Percentiles rank a stretch among this genome's conserved stretches.
Conservation (phyloP, 768 basidiomycete species). For the Kwoniella heveanensis region DNA sequence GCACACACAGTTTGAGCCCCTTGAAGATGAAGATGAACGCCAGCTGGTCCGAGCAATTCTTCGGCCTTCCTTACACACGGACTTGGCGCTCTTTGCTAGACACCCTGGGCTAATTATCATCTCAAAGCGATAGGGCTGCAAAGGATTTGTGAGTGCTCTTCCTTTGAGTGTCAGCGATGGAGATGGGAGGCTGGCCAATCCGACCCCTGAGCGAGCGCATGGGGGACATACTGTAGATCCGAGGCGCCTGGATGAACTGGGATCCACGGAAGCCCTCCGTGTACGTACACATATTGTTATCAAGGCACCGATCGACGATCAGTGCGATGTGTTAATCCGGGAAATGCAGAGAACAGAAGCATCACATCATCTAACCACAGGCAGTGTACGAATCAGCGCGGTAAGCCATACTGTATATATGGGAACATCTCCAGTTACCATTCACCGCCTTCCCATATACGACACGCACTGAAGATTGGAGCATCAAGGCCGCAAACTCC, state of each 20-base stretch:
- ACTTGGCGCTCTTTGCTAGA: neutral
- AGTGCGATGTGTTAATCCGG: neutral
- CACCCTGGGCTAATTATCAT: neutral
- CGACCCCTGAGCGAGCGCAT: neutral
- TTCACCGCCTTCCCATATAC: too few relatives aligned
- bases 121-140: neutral
- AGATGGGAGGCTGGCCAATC: neutral
- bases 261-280: too few relatives aligned
- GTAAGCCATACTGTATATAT: too few relatives aligned
- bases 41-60: neutral
- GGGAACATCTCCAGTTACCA: too few relatives aligned
- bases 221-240: too few relatives aligned
- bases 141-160: too few relatives aligned
- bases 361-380: too few relatives aligned
- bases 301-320: neutral
- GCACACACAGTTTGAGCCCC: slow-evolving; percentile 6
- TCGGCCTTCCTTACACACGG: neutral
- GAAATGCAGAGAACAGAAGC: neutral
- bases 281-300: neutral
- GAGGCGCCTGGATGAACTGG: too few relatives aligned
- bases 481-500: too few relatives aligned
- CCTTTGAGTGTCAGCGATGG: neutral
- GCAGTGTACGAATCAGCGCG: too few relatives aligned
- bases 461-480: too few relatives aligned
- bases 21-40: neutral